Evolutionary conservation across 257 asterid genomes (phyloP), one percentile per base, ranked within the genome.

Genomic region (Thymus mandschuricus): DNA sequence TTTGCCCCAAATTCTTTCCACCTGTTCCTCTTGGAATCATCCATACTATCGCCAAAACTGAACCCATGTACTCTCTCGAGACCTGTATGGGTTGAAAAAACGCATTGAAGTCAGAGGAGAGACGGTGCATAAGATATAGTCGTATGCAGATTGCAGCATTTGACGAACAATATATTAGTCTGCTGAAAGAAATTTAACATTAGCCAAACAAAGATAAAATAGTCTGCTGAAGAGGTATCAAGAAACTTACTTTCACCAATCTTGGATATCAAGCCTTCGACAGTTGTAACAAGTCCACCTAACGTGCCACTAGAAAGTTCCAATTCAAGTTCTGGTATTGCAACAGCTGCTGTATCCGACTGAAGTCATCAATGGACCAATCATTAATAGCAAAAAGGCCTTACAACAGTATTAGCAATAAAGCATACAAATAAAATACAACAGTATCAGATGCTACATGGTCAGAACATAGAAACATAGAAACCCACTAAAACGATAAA

Each of bases 241-340:
- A 31, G 35, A 58, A 8, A 80, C 97, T 81, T 76, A 92, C 99
- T 92, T 79, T 88, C 98, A 79, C 95, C 79, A 57, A 95, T 88
- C 76, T 87, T 85, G 60, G 98, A 78, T 64, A 95, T 79, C 82
- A 95, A 83, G 66, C 99, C 98, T 86, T 95, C 99, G 49, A 95
- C 83, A 10, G 99, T 95, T 3, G 98, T 95, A 51, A 95, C 96
- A 68, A 92, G 80, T 62, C 99, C 99, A 61, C 99, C 99, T 78
- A 95, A 80, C 38, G 97, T 90, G 69, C 99, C 99, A 70, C 90
- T 82, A 9, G 87, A 33, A 76, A 95, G 85, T 81, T 95, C 99
- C 90, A 95, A 81, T 30, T 90, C 91, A 63, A 95, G 83, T 74
- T 95, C 98, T 6, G 98, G 98, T 31, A 95, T 83, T 78, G 66